phyloP scores from a whole-genome alignment of 768 basidiomycete species.

The Suillus brevipes region DNA sequence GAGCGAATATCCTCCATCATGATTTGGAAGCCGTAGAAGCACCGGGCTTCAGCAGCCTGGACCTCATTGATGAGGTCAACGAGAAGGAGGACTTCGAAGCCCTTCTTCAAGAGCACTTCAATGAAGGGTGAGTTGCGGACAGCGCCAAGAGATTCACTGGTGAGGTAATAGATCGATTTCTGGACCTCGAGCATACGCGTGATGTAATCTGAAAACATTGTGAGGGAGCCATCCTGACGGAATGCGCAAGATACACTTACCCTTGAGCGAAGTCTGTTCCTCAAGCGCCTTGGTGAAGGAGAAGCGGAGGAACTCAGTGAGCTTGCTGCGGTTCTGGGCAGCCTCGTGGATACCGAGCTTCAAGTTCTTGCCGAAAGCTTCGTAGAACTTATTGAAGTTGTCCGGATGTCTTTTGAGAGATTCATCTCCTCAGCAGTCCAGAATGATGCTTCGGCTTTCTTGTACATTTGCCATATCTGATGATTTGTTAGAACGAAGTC shows the following conservation, averaged over 20 bases:
- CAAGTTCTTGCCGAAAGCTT: slow-evolving; percentile 98
- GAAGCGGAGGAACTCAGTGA: slow-evolving; percentile 99
- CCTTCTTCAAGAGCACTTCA: slow-evolving; percentile 98
- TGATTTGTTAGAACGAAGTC: background rate
- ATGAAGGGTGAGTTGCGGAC: slow-evolving; percentile 97
- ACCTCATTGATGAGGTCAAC: slow-evolving; percentile 97
- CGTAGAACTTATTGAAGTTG: slow-evolving; percentile 95
- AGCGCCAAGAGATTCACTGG: slow-evolving; percentile 92
- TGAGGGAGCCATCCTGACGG: background rate
- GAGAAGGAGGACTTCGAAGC: slow-evolving; percentile 96
- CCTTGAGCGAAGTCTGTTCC: slow-evolving; percentile 92
- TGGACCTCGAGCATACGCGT: slow-evolving; percentile 99
- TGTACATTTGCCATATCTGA: slow-evolving; percentile 96
- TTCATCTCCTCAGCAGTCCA: slow-evolving; percentile 95
- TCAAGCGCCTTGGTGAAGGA: slow-evolving; percentile 92
- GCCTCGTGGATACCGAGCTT: slow-evolving; percentile 99
- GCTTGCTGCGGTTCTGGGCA: slow-evolving; percentile 97
- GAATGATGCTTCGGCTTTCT: slow-evolving; percentile 90
- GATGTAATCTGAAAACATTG: slow-evolving; percentile 76
- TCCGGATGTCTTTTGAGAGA: slow-evolving; percentile 83
- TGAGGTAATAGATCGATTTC: slow-evolving; percentile 99
- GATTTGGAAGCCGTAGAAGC: slow-evolving; percentile 97
- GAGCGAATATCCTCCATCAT: slow-evolving; percentile 99
- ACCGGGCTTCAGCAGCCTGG: slow-evolving; percentile 88
- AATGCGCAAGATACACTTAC: slow-evolving; percentile 40